Percentiles rank a stretch among this genome's conserved stretches.
Conservation (phyloP, 352 stramenopile species). For the Stramenopiles sp. region DNA sequence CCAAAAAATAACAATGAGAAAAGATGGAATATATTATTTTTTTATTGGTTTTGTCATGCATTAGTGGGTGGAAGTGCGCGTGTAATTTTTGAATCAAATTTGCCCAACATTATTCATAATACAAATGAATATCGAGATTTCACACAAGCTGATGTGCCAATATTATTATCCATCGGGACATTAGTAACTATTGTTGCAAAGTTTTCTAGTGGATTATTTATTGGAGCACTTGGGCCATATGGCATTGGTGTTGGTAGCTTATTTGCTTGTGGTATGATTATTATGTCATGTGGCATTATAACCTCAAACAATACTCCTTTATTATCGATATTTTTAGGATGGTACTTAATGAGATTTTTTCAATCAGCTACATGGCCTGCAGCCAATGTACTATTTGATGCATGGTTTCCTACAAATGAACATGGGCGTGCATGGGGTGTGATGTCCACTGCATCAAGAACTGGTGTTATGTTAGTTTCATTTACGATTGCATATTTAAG, state of each 20-base stretch:
- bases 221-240: not conserved
- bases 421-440: not conserved
- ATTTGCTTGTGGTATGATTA: constrained; percentile 3
- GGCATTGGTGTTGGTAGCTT: not conserved
- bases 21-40: not conserved
- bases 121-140: constrained; percentile 8
- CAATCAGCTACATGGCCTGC: not conserved
- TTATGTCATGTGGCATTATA: too few relatives aligned
- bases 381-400: constrained; percentile 1
- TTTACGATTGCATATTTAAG: not conserved
- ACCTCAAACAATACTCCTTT: not conserved
- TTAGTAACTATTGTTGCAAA: constrained; percentile 1
- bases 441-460: constrained; percentile 7
- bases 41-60: constrained; percentile 6
- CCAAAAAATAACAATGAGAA: not conserved
- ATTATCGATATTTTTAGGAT: constrained; percentile 1
- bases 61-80: not conserved
- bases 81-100: constrained; percentile 8
- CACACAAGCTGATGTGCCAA: not conserved
- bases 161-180: not conserved
- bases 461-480: not conserved
- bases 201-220: constrained; percentile 3
- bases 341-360: not conserved
- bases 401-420: constrained; percentile 4
- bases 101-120: not conserved